These are phyloP conservation scores for Cucumis cinereus DNA, from an alignment of 306 rosid genomes.

Conservation along the genomic window DNA sequence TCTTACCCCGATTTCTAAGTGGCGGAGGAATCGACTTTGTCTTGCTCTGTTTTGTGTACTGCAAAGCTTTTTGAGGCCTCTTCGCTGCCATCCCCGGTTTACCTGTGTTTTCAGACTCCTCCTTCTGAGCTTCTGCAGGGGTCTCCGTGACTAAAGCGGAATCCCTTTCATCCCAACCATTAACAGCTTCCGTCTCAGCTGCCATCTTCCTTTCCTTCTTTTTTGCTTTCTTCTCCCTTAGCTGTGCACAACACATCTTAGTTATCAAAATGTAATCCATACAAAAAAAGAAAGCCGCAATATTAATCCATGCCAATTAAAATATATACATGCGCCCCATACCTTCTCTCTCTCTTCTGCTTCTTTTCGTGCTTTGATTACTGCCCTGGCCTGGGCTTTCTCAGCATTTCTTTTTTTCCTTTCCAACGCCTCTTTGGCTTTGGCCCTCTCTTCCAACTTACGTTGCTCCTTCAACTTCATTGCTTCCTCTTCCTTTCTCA, in stretches of 20 bases:
- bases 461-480: constrained; percentile 52
- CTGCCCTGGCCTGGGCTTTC: constrained; percentile 64
- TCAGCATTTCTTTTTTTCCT: constrained; percentile 62
- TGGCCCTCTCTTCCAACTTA: constrained; percentile 63
- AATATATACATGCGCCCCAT: background rate
- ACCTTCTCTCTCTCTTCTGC: constrained; percentile 85
- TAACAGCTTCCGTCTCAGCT: constrained; percentile 17
- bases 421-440: constrained; percentile 67
- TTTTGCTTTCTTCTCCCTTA: constrained; percentile 52
- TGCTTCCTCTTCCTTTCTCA: constrained; percentile 57
- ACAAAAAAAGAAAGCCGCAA: background rate
- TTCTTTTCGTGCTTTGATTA: constrained; percentile 61
- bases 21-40: constrained; percentile 49
- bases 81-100: constrained; percentile 23
- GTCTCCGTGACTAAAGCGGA: constrained; percentile 26
- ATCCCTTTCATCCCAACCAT: constrained; percentile 25
- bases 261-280: background rate
- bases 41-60: constrained; percentile 41
- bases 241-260: constrained; percentile 29
- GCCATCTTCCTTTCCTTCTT: constrained; percentile 68
- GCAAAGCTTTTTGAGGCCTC: constrained; percentile 35
- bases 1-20: constrained; percentile 62
- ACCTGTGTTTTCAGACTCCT: constrained; percentile 33
- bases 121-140: constrained; percentile 16
- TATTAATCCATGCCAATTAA: background rate